A percentile compares a stretch with the other conserved stretches of the same genome.
Evolutionary conservation across 2,329 filamentous ascomycete genomes (phyloP).

Genomic region (Xylariaceae sp.): DNA sequence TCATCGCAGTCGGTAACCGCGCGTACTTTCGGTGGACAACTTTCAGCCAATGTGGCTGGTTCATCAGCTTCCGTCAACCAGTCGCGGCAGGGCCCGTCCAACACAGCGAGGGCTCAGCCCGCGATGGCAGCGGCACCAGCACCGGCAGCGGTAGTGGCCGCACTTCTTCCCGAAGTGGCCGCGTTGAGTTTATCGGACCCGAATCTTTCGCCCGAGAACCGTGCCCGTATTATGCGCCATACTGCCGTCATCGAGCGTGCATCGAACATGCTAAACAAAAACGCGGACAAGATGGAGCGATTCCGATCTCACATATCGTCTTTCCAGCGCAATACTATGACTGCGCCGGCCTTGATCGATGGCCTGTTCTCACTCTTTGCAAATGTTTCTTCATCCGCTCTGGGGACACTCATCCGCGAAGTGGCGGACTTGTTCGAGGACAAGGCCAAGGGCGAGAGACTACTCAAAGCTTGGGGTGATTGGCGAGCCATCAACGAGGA

Average conservation of each 20-base stretch:
- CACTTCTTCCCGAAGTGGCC: slow-evolving; percentile 38
- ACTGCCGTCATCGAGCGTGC: slow-evolving; percentile 82
- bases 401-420: slow-evolving; percentile 87
- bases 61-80: slow-evolving; percentile 39
- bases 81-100: background rate
- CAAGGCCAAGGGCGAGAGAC: slow-evolving; percentile 61
- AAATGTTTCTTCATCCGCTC: slow-evolving; percentile 69
- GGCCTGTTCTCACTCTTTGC: slow-evolving; percentile 79
- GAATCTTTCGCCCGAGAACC: slow-evolving; percentile 66
- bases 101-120: slow-evolving; percentile 22
- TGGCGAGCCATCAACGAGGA: slow-evolving; percentile 96
- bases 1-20: slow-evolving; percentile 75
- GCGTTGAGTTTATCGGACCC: slow-evolving; percentile 48
- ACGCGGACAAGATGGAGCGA: slow-evolving; percentile 64
- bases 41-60: slow-evolving; percentile 53
- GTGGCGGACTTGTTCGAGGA: slow-evolving; percentile 91
- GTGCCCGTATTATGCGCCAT: slow-evolving; percentile 74
- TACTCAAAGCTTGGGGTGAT: slow-evolving; percentile 86
- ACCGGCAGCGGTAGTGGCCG: slow-evolving; percentile 24
- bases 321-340: slow-evolving; percentile 65
- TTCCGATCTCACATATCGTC: slow-evolving; percentile 78
- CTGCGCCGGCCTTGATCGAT: slow-evolving; percentile 74
- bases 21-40: slow-evolving; percentile 78
- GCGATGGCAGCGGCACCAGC: slow-evolving; percentile 25
- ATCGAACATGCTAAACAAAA: slow-evolving; percentile 71